A percentile compares a stretch with the other conserved stretches of the same genome.
phyloP scores from a whole-genome alignment of 2,329 filamentous ascomycete species.

The Exutisphaerella laricina region DNA sequence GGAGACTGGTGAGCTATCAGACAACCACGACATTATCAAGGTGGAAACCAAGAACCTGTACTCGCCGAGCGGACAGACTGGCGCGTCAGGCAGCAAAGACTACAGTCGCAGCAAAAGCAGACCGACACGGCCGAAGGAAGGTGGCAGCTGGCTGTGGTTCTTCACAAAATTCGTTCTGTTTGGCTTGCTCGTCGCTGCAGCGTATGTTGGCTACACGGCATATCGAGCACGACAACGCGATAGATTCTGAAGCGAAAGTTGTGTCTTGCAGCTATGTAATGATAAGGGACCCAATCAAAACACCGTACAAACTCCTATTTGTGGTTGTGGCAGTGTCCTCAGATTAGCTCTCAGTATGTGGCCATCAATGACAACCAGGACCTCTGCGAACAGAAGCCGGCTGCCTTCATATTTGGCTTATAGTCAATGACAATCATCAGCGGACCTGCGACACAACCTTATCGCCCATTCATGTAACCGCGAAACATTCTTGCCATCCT shows the following conservation, averaged over 20 bases:
- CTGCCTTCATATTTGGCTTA: slow-evolving; percentile 34
- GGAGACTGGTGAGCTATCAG: slow-evolving; percentile 91
- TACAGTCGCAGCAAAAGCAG: slow-evolving; percentile 41
- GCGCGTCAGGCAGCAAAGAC: slow-evolving; percentile 33
- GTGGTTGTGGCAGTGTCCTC: slow-evolving; percentile 21
- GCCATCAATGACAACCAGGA: slow-evolving; percentile 29
- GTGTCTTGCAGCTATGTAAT: slow-evolving; percentile 7
- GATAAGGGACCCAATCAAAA: too few relatives aligned
- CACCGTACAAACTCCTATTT: too few relatives aligned
- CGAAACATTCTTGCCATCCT: slow-evolving; percentile 19
- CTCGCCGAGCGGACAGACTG: slow-evolving; percentile 46
- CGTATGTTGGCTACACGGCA: slow-evolving; percentile 78
- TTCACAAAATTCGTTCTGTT: slow-evolving; percentile 80
- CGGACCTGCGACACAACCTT: slow-evolving; percentile 20
- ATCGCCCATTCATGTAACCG: slow-evolving; percentile 10
- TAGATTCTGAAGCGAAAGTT: slow-evolving; percentile 36
- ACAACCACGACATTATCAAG: slow-evolving; percentile 95
- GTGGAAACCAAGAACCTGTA: slow-evolving; percentile 87
- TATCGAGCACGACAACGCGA: slow-evolving; percentile 59
- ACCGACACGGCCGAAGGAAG: slow-evolving; percentile 44
- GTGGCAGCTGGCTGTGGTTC: slow-evolving; percentile 62
- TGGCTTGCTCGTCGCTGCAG: slow-evolving; percentile 62
- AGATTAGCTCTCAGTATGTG: slow-evolving; percentile 32
- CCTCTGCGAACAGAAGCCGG: slow-evolving; percentile 16
- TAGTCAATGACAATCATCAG: slow-evolving; percentile 24